Evolutionary conservation across 202 grass and related monocot genomes (phyloP).

Genomic region (Schoenoplectus tabernaemontani): DNA sequence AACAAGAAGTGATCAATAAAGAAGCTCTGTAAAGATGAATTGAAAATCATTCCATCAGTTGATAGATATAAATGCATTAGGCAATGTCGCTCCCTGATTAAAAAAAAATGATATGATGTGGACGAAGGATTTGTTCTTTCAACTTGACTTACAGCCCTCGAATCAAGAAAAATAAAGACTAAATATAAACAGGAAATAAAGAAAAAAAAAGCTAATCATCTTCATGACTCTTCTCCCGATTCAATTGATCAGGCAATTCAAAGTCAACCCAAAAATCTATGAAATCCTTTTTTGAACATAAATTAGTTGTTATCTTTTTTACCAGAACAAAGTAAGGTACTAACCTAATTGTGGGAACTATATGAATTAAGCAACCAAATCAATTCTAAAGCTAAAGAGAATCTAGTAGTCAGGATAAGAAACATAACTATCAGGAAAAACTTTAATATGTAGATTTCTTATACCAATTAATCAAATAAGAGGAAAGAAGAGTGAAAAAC

Average conservation of each 20-base stretch:
- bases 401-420: neutral
- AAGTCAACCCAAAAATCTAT: neutral
- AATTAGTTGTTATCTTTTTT: neutral
- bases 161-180: neutral
- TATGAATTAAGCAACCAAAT: neutral
- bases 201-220: neutral
- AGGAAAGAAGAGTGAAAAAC: neutral
- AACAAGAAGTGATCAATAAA: neutral
- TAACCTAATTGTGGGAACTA: neutral
- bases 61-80: neutral
- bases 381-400: neutral
- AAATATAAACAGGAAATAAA: neutral
- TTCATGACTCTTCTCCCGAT: neutral
- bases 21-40: constrained; percentile 1
- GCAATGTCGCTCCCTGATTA: neutral
- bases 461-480: neutral
- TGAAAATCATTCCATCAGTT: neutral
- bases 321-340: neutral
- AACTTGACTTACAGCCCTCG: neutral
- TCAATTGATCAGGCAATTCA: neutral
- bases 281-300: neutral
- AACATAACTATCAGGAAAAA: neutral
- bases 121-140: neutral
- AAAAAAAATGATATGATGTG: neutral
- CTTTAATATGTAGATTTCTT: neutral